Percentiles rank a stretch among this genome's conserved stretches.
These are phyloP conservation scores for Sporothrix phasma DNA, from an alignment of 2,329 filamentous ascomycete genomes.

Conservation along the genomic window DNA sequence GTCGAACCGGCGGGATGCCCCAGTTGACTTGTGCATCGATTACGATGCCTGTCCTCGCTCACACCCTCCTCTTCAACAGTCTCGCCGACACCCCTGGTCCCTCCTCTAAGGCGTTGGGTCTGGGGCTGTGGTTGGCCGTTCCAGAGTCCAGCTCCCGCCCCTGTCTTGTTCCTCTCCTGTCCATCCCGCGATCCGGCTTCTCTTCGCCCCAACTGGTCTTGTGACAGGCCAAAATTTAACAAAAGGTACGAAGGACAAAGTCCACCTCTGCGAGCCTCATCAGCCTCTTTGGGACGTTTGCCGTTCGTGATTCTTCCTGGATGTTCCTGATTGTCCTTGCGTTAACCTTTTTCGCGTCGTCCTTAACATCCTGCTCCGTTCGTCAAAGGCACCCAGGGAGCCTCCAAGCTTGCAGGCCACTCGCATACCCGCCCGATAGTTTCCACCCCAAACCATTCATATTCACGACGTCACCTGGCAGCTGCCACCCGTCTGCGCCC, in stretches of 20 bases:
- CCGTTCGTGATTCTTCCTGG: neutral
- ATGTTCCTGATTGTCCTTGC: neutral
- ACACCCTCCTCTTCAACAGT: neutral
- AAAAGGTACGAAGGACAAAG: neutral
- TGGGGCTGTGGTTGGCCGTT: neutral
- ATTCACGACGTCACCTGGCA: conserved; percentile 5
- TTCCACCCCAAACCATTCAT: neutral
- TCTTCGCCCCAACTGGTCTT: conserved; percentile 9
- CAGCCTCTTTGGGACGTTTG: neutral
- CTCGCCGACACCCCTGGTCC: neutral
- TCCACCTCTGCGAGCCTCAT: neutral
- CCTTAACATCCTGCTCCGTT: neutral
- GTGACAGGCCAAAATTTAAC: conserved; percentile 1
- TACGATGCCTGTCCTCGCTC: neutral
- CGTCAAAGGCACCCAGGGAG: too few species aligned
- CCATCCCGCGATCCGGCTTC: conserved; percentile 2
- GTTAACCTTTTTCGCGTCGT: neutral
- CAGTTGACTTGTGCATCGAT: neutral
- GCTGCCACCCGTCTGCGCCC: neutral
- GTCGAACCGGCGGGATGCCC: neutral
- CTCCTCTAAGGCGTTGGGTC: too few species aligned
- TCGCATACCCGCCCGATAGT: too few species aligned
- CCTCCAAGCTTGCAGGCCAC: too few species aligned
- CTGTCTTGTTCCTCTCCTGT: neutral
- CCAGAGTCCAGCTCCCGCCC: neutral